Evolutionary conservation across 495 filamentous ascomycete species (phyloP).

Genomic region (Aspergillus indologenus): DNA sequence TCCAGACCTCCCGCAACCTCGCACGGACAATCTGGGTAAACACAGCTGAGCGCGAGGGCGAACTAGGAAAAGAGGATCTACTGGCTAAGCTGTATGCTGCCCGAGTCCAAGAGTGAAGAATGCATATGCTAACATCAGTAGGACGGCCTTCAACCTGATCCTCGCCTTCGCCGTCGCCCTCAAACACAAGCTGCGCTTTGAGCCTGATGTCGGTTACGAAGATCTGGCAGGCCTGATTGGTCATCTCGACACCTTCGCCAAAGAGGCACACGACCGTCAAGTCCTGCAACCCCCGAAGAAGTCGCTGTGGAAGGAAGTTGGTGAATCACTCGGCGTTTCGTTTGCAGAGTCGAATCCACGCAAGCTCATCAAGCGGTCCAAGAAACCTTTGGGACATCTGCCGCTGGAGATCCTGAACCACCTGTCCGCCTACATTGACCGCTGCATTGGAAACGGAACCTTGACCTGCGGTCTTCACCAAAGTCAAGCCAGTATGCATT

Average conservation of each 20-base stretch:
- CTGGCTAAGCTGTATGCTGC: constrained; percentile 60
- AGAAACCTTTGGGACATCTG: constrained; percentile 66
- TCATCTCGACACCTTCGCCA: constrained; percentile 58
- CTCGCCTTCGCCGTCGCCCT: constrained; percentile 72
- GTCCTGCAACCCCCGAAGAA: constrained; percentile 40
- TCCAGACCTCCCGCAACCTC: constrained; percentile 68
- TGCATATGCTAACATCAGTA: constrained; percentile 23
- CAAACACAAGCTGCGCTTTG: constrained; percentile 86
- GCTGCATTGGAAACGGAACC: constrained; percentile 52
- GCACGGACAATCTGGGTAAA: constrained; percentile 80
- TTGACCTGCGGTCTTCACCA: constrained; percentile 48
- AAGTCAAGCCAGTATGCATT: constrained; percentile 42
- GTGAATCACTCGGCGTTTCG: constrained; percentile 68
- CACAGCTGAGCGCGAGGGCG: constrained; percentile 60
- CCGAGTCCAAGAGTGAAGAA: background rate
- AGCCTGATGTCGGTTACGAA: constrained; percentile 74
- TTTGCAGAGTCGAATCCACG: constrained; percentile 71
- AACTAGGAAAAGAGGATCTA: constrained; percentile 62
- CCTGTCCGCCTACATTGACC: constrained; percentile 63
- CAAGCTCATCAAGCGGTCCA: constrained; percentile 65
- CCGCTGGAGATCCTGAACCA: constrained; percentile 76
- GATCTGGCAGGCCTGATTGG: constrained; percentile 50
- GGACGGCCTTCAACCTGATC: constrained; percentile 76
- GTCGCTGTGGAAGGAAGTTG: constrained; percentile 57
- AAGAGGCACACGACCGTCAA: constrained; percentile 56